Percentiles rank a stretch among this genome's conserved stretches.
Evolutionary conservation across 257 asterid genomes (phyloP).

Genomic region (Echium plantagineum): DNA sequence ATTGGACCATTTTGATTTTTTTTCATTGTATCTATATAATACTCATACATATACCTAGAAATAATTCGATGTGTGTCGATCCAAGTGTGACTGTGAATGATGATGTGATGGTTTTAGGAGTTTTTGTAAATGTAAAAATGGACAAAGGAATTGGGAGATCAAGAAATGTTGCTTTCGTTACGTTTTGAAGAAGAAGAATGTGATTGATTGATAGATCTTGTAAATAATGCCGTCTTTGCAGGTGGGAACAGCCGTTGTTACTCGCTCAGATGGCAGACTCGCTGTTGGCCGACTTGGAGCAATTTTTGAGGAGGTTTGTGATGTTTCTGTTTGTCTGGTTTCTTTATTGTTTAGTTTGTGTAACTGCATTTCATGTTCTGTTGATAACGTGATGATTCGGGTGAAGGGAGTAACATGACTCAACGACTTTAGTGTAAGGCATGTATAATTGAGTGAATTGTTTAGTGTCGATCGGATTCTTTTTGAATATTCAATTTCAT

Average conservation of each 20-base stretch:
- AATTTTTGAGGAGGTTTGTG: conserved; percentile 45
- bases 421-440: neutral
- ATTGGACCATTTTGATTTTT: neutral
- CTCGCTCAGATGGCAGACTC: conserved; percentile 51
- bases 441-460: neutral
- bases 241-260: conserved; percentile 64
- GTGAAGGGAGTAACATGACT: too few species aligned
- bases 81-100: too few species aligned
- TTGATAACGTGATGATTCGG: too few species aligned
- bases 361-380: too few species aligned
- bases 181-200: neutral
- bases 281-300: conserved; percentile 67
- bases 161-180: neutral
- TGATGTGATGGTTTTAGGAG: too few species aligned
- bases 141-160: neutral
- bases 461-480: neutral
- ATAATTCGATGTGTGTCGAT: too few species aligned
- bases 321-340: neutral
- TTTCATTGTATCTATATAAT: too few species aligned
- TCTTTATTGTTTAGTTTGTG: too few species aligned
- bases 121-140: neutral
- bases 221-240: conserved; percentile 9
- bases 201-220: neutral
- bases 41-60: too few species aligned
- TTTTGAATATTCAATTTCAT: neutral